These are phyloP conservation scores for Escovopsis sp. DNA, from an alignment of 2,329 filamentous ascomycete genomes.

Conservation along the genomic window DNA sequence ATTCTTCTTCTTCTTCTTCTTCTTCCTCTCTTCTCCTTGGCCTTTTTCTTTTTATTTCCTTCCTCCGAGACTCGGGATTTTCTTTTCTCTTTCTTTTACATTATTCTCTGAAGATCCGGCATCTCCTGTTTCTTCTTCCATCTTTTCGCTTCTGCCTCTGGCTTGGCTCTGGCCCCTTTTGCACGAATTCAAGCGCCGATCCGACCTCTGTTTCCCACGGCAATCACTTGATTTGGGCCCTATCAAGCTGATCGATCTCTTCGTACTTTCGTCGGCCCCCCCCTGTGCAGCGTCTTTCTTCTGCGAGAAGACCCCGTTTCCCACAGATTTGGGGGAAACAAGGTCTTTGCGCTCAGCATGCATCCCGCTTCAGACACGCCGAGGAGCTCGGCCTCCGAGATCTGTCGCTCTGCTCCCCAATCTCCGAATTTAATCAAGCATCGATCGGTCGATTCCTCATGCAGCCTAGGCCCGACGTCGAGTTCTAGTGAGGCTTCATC, in stretches of 20 bases:
- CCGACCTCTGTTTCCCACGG: background rate
- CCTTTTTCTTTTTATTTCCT: background rate
- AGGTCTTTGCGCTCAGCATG: constrained; percentile 5
- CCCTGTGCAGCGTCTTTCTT: background rate
- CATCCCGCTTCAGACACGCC: constrained; percentile 8
- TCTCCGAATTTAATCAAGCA: constrained; percentile 8
- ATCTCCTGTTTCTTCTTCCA: background rate
- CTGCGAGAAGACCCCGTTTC: background rate
- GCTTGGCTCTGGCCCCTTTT: background rate
- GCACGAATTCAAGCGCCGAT: background rate
- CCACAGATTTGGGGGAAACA: background rate
- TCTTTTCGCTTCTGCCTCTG: background rate
- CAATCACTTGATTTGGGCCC: no score
- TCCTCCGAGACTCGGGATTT: background rate
- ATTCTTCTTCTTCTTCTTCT: background rate
- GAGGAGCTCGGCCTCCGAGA: constrained; percentile 25
- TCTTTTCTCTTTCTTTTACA: background rate
- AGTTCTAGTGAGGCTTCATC: constrained; percentile 8
- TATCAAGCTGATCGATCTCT: background rate
- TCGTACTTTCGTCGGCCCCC: background rate
- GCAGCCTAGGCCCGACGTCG: constrained; percentile 4
- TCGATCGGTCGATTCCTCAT: constrained; percentile 4
- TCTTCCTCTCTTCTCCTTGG: background rate
- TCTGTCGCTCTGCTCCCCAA: constrained; percentile 25
- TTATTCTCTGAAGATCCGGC: no score